Base-by-base conservation (phyloP, 2,329 filamentous ascomycete species). In the Colletotrichum sp. region DNA sequence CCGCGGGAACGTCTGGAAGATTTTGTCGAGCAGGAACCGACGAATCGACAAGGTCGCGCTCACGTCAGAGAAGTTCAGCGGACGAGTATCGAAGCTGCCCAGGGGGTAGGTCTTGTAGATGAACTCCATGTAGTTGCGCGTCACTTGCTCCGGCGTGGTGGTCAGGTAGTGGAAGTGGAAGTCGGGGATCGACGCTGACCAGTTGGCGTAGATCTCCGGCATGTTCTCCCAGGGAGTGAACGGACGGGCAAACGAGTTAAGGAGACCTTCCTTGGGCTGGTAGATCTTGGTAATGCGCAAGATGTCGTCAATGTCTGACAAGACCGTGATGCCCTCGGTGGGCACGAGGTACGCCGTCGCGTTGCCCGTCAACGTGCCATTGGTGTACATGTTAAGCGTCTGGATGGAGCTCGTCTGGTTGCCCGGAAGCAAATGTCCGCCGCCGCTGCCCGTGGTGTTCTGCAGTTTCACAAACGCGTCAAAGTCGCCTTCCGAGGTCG, bases 111-210 rank as follows among this genome's bases (percentile, higher is more conserved):
- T 95, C 80, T 91, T 90, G 87, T 94, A 96, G 82, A 96, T 95
- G 83, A 94, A 93, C 75, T 94, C 89, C 93, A 95, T 95, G 85
- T 96, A 96, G 78, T 92, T 93, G 56, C 94, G 88, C 1, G 94
- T 95, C 6, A 92, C 89, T 82, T 96, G 94, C 84, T 96, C 94
- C 0, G 94, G 94, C 0, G 94, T 95, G 0, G 94, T 96, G 1
- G 94, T 96, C 24, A 96, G 87, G 84, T 96, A 96, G 84, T 96
- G 94, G 86, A 96, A 96, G 82, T 96, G 94, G 76, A 92, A 87
- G 79, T 94, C 89, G 0, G 91, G 89, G 16, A 95, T 86, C 26
- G 88, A 90, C n/a, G 85, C 84, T 2, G 90, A 92, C 94, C 94
- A 96, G 80, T 95, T 94, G 78, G 92, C 90, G 82, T 95, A 96